Percentiles rank a stretch among this genome's conserved stretches.
phyloP scores from a whole-genome alignment of 441 rosid genomes.

The Arabidopsis lyrata region DNA sequence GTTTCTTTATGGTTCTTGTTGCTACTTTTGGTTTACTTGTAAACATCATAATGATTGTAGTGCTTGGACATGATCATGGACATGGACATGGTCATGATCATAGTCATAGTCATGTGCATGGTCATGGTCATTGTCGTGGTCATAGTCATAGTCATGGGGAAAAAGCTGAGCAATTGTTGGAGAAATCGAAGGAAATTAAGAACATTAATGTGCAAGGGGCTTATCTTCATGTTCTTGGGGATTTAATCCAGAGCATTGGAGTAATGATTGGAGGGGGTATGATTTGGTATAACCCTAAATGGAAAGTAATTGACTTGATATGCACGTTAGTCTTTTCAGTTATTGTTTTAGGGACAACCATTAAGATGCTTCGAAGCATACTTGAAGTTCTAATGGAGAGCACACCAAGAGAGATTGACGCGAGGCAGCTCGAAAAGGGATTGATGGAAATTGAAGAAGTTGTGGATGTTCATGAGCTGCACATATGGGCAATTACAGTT shows the following conservation, averaged over 20 bases:
- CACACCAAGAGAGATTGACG: conserved; percentile 66
- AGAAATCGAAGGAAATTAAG: conserved; percentile 38
- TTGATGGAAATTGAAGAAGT: conserved; percentile 61
- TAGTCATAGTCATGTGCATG: conserved; percentile 44
- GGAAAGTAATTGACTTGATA: conserved; percentile 63
- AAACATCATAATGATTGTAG: conserved; percentile 57
- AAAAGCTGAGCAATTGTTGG: conserved; percentile 20
- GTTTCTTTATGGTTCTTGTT: conserved; percentile 63
- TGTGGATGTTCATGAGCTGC: conserved; percentile 64
- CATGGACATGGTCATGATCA: conserved; percentile 47
- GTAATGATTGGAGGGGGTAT: conserved; percentile 64
- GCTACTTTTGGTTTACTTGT: conserved; percentile 66
- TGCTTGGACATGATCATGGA: conserved; percentile 66
- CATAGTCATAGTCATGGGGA: conserved; percentile 14
- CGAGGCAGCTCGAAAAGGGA: conserved; percentile 55
- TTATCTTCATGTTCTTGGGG: conserved; percentile 69
- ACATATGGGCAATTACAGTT: conserved; percentile 67
- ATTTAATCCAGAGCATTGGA: conserved; percentile 66
- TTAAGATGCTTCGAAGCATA: conserved; percentile 56
- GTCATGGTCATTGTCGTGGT: conserved; percentile 36
- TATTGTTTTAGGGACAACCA: conserved; percentile 61
- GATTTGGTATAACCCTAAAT: conserved; percentile 63
- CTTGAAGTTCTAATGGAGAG: conserved; percentile 77
- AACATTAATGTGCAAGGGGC: conserved; percentile 70
- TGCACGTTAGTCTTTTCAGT: conserved; percentile 66